Conservation (phyloP, 2,329 filamentous ascomycete genomes). For the Botryotinia calthae region DNA sequence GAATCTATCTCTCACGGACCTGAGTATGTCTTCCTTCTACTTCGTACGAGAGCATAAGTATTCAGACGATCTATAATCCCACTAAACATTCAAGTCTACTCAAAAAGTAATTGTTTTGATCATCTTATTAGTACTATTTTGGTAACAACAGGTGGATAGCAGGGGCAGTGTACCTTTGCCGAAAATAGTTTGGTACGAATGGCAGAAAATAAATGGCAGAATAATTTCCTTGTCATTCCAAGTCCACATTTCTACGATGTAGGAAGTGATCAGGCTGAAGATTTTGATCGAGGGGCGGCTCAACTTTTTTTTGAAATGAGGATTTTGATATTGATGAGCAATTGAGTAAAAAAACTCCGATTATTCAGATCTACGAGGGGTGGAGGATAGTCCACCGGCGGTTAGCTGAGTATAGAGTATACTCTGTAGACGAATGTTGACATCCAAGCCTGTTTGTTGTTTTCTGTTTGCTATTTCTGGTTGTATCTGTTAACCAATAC, state of each 20-base stretch:
- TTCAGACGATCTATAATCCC: slow-evolving; percentile 4
- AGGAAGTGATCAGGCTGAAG: slow-evolving; percentile 15
- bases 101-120: background rate
- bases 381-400: background rate
- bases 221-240: slow-evolving; percentile 5
- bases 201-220: slow-evolving; percentile 15
- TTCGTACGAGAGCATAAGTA: background rate
- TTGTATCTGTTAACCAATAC: background rate
- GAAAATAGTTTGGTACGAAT: slow-evolving; percentile 7
- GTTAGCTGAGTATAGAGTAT: background rate
- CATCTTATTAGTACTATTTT: slow-evolving; percentile 6
- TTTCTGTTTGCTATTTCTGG: background rate
- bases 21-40: slow-evolving; percentile 8
- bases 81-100: background rate
- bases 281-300: slow-evolving; percentile 7
- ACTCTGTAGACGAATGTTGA: background rate
- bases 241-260: background rate
- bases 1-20: background rate
- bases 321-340: background rate
- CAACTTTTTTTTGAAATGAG: background rate
- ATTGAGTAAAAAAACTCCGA: background rate
- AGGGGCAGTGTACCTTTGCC: background rate
- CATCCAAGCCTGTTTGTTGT: background rate
- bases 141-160: slow-evolving; percentile 2
- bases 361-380: background rate